Conservation (phyloP, 1,139 yeast species). For the Candida tetrigidarum region DNA sequence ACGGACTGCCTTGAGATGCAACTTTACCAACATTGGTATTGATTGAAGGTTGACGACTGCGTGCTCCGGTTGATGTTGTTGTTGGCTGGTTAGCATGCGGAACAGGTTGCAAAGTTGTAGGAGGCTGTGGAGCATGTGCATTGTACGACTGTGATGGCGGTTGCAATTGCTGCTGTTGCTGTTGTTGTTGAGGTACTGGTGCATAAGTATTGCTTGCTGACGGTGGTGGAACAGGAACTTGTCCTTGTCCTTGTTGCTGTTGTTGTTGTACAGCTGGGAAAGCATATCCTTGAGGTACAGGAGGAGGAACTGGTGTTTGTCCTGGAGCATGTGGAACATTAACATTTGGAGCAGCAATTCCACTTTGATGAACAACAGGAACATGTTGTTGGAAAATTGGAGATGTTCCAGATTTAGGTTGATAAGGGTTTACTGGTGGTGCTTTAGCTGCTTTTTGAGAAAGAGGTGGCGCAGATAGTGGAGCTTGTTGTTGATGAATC, state of each 20-base stretch:
- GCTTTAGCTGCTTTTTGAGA: conserved; percentile 18
- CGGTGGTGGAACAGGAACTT: no score
- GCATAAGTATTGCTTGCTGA: conserved; percentile 10
- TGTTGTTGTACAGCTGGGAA: no score
- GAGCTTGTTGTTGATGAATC: conserved; percentile 8
- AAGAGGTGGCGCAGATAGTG: conserved; percentile 12
- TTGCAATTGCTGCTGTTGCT: conserved; percentile 2
- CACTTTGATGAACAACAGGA: conserved; percentile 14
- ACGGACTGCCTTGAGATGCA: conserved; percentile 34
- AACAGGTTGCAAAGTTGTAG: conserved; percentile 15
- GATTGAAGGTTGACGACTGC: conserved; percentile 14
- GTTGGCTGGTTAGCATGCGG: conserved; percentile 9
- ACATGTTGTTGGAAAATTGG: conserved; percentile 20
- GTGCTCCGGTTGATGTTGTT: conserved; percentile 3
- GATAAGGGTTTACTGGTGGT: conserved; percentile 21
- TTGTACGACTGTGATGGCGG: conserved; percentile 8
- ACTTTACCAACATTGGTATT: conserved; percentile 26
- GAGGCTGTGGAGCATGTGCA: conserved; percentile 8
- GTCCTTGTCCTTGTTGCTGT: conserved; percentile 9
- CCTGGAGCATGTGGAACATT: conserved; percentile 13
- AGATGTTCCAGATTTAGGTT: conserved; percentile 20
- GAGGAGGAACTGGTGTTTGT: no score
- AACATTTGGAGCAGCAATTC: conserved; percentile 23
- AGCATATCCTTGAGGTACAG: no score
- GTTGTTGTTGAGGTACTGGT: conserved; percentile 8